Conservation (phyloP, 768 basidiomycete species). For the Trametopsis cervina region DNA sequence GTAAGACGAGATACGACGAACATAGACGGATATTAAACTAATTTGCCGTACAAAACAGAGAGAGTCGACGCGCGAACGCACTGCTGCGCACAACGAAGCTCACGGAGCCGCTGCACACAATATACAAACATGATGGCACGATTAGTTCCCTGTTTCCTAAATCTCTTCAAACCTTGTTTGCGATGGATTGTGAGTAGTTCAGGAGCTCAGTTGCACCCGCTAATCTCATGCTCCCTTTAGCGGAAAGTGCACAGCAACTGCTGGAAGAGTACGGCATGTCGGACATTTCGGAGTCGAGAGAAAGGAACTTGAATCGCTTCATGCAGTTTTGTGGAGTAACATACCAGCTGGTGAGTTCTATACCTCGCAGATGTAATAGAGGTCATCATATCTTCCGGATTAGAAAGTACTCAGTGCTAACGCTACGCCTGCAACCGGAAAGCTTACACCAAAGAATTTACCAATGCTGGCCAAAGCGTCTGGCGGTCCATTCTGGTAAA, state of each 20-base stretch:
- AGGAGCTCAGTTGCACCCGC: background rate
- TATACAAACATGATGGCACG: slow-evolving; percentile 40
- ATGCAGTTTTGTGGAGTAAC: slow-evolving; percentile 52
- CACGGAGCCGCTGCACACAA: slow-evolving; percentile 36
- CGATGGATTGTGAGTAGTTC: slow-evolving; percentile 38
- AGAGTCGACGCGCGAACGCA: slow-evolving; percentile 50
- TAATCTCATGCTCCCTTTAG: slow-evolving; percentile 8
- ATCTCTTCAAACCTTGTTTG: slow-evolving; percentile 44
- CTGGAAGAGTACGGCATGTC: slow-evolving; percentile 26
- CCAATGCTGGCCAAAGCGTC: no score
- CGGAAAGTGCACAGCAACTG: slow-evolving; percentile 21
- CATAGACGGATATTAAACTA: background rate
- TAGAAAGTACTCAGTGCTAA: background rate
- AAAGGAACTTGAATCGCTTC: slow-evolving; percentile 47
- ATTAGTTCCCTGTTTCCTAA: slow-evolving; percentile 45
- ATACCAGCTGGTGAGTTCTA: slow-evolving; percentile 46
- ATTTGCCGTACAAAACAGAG: slow-evolving; percentile 30
- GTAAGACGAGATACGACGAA: slow-evolving; percentile 29
- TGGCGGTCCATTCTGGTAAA: no score
- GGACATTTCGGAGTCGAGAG: slow-evolving; percentile 32
- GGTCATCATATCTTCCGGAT: no score
- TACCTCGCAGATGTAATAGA: no score
- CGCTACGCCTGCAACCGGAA: no score
- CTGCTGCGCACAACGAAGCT: slow-evolving; percentile 35
- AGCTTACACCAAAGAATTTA: no score